Base-by-base conservation (phyloP, 1,284 basidiomycete genomes). In the Ceratobasidium papillatum region DNA sequence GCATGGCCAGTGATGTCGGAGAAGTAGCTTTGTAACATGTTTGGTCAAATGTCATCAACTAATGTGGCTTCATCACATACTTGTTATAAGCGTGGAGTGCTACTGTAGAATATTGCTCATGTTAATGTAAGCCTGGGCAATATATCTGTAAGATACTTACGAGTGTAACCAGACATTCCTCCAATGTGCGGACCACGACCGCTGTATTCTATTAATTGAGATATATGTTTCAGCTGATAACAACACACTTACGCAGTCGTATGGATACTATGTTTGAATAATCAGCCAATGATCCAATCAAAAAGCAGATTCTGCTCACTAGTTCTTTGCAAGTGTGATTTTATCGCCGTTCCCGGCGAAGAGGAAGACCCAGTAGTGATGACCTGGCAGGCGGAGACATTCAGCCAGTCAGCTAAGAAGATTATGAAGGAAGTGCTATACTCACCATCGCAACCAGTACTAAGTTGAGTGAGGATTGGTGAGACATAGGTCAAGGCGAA, bases 181-280 rank as follows among this genome's bases (percentile, higher is more conserved):
- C 72, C 72, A 52, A 74, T 59, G 34, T 74, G 47, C 8, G 72
- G 72, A 11, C 72, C 72, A 54, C 72, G 72, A n/a, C 72, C 72
- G 36, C 65, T 69, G 12, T 3, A 43, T 30, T 3, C 17, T 17
- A 32, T 22, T 7, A 19, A 22, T 69, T 9, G 27, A 34, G 8
- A 30, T 17, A 11, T 25, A 58, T 30, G 34, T 34, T 34, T 25
- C 5, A n/a, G 19, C 52, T n/a, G 25, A 36, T 51, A n/a, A 17
- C 19, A 30, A 12, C 27, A 9, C 2, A 64, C 51, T 63, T 52
- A 54, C 47, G 59, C 17, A 27, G 59, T 74, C 36, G 34, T 58
- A 45, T 52, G 32, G 25, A 63, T 36, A 22, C 56, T 74, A 34
- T 17, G 19, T 5, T 47, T 17, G 32, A 14, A 2, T 17, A 56